Conservation (phyloP, 179 eudicot species). For the Nepenthes alata region DNA sequence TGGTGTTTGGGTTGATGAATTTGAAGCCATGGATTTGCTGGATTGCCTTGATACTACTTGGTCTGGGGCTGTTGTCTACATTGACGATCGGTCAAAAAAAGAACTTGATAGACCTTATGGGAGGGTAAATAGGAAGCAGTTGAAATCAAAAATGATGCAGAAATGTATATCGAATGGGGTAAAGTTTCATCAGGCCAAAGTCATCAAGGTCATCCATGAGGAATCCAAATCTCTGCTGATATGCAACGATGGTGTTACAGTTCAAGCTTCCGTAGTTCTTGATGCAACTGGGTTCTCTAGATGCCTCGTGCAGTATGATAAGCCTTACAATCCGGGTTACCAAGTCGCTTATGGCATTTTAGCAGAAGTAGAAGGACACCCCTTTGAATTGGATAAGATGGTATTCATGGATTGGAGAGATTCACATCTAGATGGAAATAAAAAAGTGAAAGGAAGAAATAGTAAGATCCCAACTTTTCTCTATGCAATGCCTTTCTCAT, state of each 20-base stretch:
- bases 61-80: constrained; percentile 83
- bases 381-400: constrained; percentile 90
- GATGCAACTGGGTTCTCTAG: constrained; percentile 96
- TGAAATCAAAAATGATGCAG: constrained; percentile 90
- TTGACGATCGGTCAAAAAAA: constrained; percentile 54
- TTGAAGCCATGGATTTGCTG: constrained; percentile 95
- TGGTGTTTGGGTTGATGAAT: constrained; percentile 99
- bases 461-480: constrained; percentile 75
- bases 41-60: constrained; percentile 96
- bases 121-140: constrained; percentile 79
- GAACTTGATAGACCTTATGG: constrained; percentile 87
- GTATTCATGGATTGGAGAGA: constrained; percentile 99
- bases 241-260: constrained; percentile 75
- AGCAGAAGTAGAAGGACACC: constrained; percentile 93
- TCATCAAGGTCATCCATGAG: constrained; percentile 74
- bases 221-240: constrained; percentile 61
- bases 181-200: constrained; percentile 84
- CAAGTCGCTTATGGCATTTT: constrained; percentile 94
- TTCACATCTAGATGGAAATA: constrained; percentile 55
- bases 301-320: constrained; percentile 79
- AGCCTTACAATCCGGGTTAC: constrained; percentile 91
- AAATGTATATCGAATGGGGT: constrained; percentile 88
- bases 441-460: constrained; percentile 53
- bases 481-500: constrained; percentile 94
- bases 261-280: constrained; percentile 83